Percentiles rank a stretch among this genome's conserved stretches.
Conservation (phyloP, 768 basidiomycete genomes). For the Polyporus arcularius region DNA sequence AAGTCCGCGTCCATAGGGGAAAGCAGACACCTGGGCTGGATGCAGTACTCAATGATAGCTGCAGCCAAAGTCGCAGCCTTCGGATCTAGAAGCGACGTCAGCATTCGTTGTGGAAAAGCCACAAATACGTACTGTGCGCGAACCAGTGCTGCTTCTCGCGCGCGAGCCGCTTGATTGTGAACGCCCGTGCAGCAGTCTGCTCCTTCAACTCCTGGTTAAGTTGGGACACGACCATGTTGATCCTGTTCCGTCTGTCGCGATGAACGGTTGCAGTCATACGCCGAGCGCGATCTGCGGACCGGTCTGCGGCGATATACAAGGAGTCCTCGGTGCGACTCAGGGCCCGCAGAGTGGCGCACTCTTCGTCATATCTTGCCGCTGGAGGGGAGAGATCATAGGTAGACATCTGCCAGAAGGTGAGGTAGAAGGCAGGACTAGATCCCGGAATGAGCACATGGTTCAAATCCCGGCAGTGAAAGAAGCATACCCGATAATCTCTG, state of each 20-base stretch:
- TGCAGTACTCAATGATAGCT: conserved; percentile 84
- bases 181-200: conserved; percentile 68
- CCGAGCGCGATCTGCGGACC: conserved; percentile 65
- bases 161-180: conserved; percentile 73
- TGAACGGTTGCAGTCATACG: conserved; percentile 59
- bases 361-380: conserved; percentile 74
- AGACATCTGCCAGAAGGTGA: conserved; percentile 96
- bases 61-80: conserved; percentile 54
- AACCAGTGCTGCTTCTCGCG: conserved; percentile 88
- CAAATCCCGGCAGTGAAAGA: conserved; percentile 8
- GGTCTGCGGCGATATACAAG: conserved; percentile 64
- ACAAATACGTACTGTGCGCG: conserved; percentile 49
- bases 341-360: conserved; percentile 58
- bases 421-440: conserved; percentile 83
- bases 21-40: conserved; percentile 88
- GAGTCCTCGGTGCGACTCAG: conserved; percentile 71
- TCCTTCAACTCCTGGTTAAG: conserved; percentile 74
- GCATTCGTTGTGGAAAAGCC: not conserved
- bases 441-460: conserved; percentile 11
- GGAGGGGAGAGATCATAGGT: conserved; percentile 88
- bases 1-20: conserved; percentile 97
- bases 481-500: conserved; percentile 71
- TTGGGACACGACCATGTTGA: conserved; percentile 56
- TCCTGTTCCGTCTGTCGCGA: conserved; percentile 64
- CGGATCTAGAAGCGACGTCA: conserved; percentile 33